Base-by-base conservation (phyloP, 345 rosid species). In the Firmiana major region DNA sequence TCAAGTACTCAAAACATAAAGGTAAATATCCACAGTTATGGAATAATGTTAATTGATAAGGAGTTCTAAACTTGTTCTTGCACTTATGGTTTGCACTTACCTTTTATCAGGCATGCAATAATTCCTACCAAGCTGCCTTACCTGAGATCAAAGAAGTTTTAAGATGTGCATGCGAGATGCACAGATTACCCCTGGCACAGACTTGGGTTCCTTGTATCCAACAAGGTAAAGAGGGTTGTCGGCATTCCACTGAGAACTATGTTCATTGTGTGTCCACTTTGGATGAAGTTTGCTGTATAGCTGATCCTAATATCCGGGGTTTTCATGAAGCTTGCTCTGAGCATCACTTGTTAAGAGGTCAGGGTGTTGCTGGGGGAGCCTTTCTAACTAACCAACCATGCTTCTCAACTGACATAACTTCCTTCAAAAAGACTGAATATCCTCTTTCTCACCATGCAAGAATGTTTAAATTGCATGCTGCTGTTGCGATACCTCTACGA, bases 291-390 rank as follows among this genome's bases (percentile, higher is more conserved):
- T 95, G 93, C 86, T 86, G 84, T 15, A 79, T 91, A 36, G 87
- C 83, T 38, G 91, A 95, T 78, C 85, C 90, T 77, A 77, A 57
- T 2, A 80, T 89, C 77, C 85, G 72, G 24, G 85, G 78, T 68
- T 95, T 95, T 82, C 97, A 88, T 0, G 96, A 92, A 81, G 98
- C 96, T 64, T 95, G 97, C 86, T 95, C 97, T 9, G 99, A 92
- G 84, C 89, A 95, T 84, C 99, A 95, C 86, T 85, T 95, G 77
- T 83, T 95, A 63, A 90, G 90, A 86, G 98, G 99, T 43, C 94
- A 95, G 83, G 98, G 98, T 66, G 88, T 95, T 62, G 96, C 85
- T 15, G 99, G 99, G 59, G 77, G 78, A 84, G 98, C 99, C 9
- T 95, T 95, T 77, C 58, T 89, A 81, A 93, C 99, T 9, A 95